Conservation (phyloP, 1,284 basidiomycete species). For the Cystobasidiaceae sp. region DNA sequence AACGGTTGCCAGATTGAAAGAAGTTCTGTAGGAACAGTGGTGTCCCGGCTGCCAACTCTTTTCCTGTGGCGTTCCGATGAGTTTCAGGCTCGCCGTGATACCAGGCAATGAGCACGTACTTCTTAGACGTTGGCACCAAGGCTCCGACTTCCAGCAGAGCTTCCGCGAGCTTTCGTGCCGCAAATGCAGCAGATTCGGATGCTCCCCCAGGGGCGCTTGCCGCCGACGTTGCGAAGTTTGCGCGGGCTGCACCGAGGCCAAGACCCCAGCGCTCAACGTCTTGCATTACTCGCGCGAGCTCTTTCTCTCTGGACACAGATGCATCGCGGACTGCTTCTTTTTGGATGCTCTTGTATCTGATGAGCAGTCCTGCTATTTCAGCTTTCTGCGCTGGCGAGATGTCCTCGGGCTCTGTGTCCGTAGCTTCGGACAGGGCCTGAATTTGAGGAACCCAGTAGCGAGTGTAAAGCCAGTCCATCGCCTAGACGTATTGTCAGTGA, state of each 20-base stretch:
- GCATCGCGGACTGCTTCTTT: conserved; percentile 54
- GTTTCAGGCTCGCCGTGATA: neutral
- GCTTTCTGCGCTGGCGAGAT: neutral
- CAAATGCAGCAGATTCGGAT: conserved; percentile 53
- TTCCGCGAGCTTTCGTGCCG: conserved; percentile 62
- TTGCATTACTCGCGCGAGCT: conserved; percentile 55
- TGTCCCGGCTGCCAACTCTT: conserved; percentile 50
- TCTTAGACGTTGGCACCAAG: conserved; percentile 71
- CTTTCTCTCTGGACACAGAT: conserved; percentile 55
- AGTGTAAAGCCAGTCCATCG: conserved; percentile 69
- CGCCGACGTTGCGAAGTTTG: neutral
- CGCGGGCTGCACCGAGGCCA: conserved; percentile 15
- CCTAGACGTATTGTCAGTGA: conserved; percentile 54
- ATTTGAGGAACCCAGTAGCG: conserved; percentile 60
- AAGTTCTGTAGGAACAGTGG: conserved; percentile 54
- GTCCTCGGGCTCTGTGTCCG: conserved; percentile 51
- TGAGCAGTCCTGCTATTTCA: conserved; percentile 50
- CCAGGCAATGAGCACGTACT: conserved; percentile 54
- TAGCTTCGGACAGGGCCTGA: conserved; percentile 48
- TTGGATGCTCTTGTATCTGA: conserved; percentile 61
- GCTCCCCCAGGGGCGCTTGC: conserved; percentile 37
- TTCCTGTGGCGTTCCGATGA: conserved; percentile 46
- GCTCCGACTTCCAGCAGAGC: conserved; percentile 59
- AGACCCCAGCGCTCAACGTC: conserved; percentile 54
- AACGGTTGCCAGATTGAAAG: conserved; percentile 67